Evolutionary conservation across 2,329 filamentous ascomycete genomes (phyloP).

Genomic region (Mariannaea elegans): DNA sequence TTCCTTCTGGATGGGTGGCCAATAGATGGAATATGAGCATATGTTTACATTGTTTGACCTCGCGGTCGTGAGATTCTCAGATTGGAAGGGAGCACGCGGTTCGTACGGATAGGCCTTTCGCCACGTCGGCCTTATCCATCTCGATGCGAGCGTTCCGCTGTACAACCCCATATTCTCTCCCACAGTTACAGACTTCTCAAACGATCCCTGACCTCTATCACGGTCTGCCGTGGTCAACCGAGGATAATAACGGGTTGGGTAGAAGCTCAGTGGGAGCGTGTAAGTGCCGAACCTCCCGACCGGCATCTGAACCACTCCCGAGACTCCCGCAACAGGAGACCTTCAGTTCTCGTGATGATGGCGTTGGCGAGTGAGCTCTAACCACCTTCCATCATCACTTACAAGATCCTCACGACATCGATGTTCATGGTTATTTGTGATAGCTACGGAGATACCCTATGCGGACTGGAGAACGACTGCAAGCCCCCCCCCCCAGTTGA

Average conservation of each 20-base stretch:
- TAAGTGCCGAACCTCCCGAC: background rate
- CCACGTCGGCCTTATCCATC: constrained; percentile 11
- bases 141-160: constrained; percentile 1
- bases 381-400: background rate
- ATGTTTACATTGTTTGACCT: background rate
- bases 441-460: constrained; percentile 26
- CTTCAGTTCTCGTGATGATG: background rate
- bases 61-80: background rate
- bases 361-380: background rate
- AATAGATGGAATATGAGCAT: too few species aligned
- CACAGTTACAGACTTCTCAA: background rate
- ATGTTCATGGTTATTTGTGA: background rate
- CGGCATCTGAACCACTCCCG: background rate
- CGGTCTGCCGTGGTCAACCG: background rate
- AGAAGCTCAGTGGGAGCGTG: background rate
- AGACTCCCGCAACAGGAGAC: background rate
- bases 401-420: background rate
- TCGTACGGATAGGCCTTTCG: constrained; percentile 11
- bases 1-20: too few species aligned
- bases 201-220: background rate
- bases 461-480: constrained; percentile 11
- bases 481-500: constrained; percentile 9
- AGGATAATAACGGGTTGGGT: background rate
- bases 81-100: constrained; percentile 9
- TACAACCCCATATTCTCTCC: constrained; percentile 17